Conservation (phyloP, 176 grass and related monocot species). For the Hsuehochloa calcarea region DNA sequence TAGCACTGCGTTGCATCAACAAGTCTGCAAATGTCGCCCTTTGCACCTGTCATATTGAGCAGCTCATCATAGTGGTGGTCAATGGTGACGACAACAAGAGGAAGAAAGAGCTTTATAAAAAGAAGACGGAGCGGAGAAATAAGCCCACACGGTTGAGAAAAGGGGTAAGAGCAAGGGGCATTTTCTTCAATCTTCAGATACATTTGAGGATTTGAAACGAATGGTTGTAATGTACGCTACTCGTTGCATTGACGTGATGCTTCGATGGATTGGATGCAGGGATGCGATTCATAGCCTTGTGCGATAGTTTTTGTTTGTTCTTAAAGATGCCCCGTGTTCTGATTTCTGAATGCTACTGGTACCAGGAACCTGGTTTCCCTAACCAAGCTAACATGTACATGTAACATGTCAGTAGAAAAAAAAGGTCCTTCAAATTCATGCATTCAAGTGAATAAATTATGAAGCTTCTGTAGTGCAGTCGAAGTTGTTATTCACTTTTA, state of each 20-base stretch:
- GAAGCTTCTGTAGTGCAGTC: neutral
- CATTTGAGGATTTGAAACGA: neutral
- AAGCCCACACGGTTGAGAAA: neutral
- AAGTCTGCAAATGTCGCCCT: neutral
- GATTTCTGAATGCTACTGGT: neutral
- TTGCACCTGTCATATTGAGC: slow-evolving; percentile 4
- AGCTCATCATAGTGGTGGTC: neutral
- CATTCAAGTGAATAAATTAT: neutral
- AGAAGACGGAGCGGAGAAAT: neutral
- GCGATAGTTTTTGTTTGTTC: neutral
- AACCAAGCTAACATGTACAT: neutral
- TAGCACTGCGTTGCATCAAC: neutral
- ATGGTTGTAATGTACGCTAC: neutral
- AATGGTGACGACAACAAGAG: neutral
- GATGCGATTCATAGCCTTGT: no score
- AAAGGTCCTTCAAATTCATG: neutral
- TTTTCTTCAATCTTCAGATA: neutral
- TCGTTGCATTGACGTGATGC: neutral
- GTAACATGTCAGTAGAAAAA: neutral
- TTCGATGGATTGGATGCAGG: neutral
- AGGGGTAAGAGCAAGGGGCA: neutral
- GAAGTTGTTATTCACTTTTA: neutral
- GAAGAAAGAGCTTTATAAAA: neutral
- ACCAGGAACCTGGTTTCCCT: neutral
- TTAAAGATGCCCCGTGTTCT: no score